A percentile compares a stretch with the other conserved stretches of the same genome.
These are phyloP conservation scores for Bipolaris cookei DNA, from an alignment of 2,329 filamentous ascomycete genomes.

Conservation along the genomic window DNA sequence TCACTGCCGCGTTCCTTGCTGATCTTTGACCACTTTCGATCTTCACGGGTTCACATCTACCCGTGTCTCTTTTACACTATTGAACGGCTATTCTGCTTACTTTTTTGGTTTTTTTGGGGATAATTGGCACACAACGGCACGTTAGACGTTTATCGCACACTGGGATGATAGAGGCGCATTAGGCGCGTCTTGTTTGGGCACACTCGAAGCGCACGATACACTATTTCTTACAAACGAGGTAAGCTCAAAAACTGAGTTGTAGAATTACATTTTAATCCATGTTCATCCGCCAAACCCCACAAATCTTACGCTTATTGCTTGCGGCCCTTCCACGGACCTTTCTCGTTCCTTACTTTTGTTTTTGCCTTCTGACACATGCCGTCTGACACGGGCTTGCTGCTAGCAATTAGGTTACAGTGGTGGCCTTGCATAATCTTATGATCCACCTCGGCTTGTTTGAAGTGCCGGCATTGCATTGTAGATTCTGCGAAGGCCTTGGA, in stretches of 20 bases:
- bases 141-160: conserved; percentile 5
- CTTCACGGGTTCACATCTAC: neutral
- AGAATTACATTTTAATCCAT: conserved; percentile 6
- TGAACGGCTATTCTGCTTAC: neutral
- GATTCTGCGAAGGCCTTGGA: neutral
- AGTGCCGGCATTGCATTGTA: neutral
- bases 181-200: conserved; percentile 5
- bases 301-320: neutral
- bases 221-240: neutral
- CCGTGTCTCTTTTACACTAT: neutral
- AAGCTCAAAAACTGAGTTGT: neutral
- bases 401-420: neutral
- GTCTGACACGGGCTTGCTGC: neutral
- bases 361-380: neutral
- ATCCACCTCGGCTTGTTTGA: neutral
- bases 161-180: conserved; percentile 11
- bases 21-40: neutral
- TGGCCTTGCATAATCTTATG: neutral
- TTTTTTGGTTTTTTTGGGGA: neutral
- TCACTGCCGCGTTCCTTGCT: neutral
- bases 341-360: neutral
- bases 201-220: neutral
- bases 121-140: conserved; percentile 6
- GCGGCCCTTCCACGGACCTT: neutral
- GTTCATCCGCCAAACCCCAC: neutral